Percentiles rank a stretch among this genome's conserved stretches.
Conservation (phyloP, 768 basidiomycete genomes). For the Clitopilus passeckerianus region DNA sequence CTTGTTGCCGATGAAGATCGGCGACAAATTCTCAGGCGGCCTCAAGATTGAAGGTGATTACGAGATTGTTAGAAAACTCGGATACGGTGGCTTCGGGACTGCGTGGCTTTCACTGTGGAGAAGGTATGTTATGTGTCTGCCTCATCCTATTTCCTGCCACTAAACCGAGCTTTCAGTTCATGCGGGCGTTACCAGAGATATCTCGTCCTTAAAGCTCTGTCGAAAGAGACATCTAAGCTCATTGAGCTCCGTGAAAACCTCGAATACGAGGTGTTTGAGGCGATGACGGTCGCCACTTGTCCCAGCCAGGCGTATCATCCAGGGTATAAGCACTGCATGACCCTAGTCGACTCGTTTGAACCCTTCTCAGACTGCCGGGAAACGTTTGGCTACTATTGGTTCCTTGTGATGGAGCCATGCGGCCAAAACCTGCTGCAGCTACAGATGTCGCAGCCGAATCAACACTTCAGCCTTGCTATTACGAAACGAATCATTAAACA, state of each 20-base stretch:
- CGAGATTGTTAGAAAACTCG: constrained; percentile 7
- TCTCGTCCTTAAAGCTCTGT: neutral
- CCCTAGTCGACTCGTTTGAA: neutral
- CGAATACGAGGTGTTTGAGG: neutral
- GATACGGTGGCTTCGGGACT: neutral
- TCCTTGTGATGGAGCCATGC: constrained; percentile 2
- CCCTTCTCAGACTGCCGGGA: neutral
- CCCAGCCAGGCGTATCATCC: constrained; percentile 1
- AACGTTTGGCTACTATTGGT: neutral
- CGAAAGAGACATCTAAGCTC: neutral
- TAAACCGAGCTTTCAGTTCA: neutral
- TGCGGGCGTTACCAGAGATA: neutral
- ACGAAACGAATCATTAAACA: constrained; percentile 18
- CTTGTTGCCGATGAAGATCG: neutral
- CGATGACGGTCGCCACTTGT: neutral
- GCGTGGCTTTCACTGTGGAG: neutral
- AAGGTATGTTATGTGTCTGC: too few relatives aligned
- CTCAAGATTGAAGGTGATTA: neutral
- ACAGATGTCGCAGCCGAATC: neutral
- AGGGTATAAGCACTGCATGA: constrained; percentile 5
- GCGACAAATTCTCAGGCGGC: neutral
- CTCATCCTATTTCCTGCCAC: too few relatives aligned
- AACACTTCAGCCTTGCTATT: constrained; percentile 6
- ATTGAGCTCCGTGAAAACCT: neutral
- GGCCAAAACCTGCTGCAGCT: neutral